Evolutionary conservation across 108 stramenopile species (phyloP).

Genomic region (Cyclostephanos invisitatus): DNA sequence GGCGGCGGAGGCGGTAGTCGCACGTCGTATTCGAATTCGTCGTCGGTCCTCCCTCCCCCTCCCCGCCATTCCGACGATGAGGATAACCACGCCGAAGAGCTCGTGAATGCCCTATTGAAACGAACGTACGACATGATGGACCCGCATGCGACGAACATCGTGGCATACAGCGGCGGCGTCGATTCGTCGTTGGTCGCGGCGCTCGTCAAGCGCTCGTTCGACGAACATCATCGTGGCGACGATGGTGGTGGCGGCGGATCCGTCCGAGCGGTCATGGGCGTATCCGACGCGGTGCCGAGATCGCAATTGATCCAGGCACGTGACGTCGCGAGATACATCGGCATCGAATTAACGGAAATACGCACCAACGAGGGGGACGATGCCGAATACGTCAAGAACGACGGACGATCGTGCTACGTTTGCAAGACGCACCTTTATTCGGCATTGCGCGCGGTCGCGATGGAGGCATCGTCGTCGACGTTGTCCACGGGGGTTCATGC

Average conservation of each 20-base stretch:
- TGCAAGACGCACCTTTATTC: constrained; percentile 95
- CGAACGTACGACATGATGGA: constrained; percentile 45
- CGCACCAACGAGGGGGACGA: constrained; percentile 80
- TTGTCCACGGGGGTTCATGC: too few relatives aligned
- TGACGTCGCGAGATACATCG: constrained; percentile 69
- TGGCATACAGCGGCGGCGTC: constrained; percentile 93
- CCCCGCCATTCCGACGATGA: background rate
- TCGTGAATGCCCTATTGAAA: constrained; percentile 37
- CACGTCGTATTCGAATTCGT: background rate
- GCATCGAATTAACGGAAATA: constrained; percentile 65
- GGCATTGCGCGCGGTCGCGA: constrained; percentile 63
- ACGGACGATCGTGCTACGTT: constrained; percentile 90
- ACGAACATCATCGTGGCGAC: constrained; percentile 8
- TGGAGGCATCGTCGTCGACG: constrained; percentile 8
- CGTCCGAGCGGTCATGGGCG: constrained; percentile 81
- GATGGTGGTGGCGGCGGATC: constrained; percentile 7
- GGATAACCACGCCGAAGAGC: constrained; percentile 24
- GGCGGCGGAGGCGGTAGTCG: background rate
- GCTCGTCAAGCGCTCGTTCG: constrained; percentile 58
- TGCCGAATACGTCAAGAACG: constrained; percentile 79
- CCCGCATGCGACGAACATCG: constrained; percentile 56
- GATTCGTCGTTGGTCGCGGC: constrained; percentile 90
- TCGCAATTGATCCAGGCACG: constrained; percentile 76
- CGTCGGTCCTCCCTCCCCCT: background rate
- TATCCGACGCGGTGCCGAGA: constrained; percentile 81